Percentiles rank a stretch among this genome's conserved stretches.
Conservation (phyloP, 2,329 filamentous ascomycete species). For the Didymella arachidicola region DNA sequence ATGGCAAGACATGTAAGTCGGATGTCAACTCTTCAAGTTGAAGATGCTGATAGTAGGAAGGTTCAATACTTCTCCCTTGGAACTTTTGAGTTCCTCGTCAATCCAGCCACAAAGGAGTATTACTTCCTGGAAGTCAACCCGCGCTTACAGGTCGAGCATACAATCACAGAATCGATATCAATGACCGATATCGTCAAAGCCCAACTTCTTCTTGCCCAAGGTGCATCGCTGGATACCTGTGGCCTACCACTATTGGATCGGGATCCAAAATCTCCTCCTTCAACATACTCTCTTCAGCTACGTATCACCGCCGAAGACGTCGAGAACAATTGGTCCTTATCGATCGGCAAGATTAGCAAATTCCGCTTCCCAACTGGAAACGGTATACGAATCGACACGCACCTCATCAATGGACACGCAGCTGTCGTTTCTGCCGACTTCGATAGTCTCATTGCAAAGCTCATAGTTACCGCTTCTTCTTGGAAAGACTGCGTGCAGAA, state of each 20-base stretch:
- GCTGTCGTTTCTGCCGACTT: constrained; percentile 63
- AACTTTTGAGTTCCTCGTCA: constrained; percentile 71
- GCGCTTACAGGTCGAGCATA: constrained; percentile 68
- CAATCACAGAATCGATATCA: constrained; percentile 65
- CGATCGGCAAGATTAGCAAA: constrained; percentile 65
- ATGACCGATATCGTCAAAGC: constrained; percentile 62
- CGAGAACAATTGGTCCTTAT: constrained; percentile 62
- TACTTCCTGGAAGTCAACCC: constrained; percentile 70
- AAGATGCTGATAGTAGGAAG: constrained; percentile 30
- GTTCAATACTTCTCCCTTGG: constrained; percentile 66
- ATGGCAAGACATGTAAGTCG: constrained; percentile 58
- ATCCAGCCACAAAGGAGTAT: constrained; percentile 57
- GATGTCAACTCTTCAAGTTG: not conserved
- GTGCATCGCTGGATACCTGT: constrained; percentile 52
- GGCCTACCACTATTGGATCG: constrained; percentile 34
- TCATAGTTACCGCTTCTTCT: constrained; percentile 63
- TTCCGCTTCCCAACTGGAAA: constrained; percentile 65
- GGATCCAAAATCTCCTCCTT: constrained; percentile 50
- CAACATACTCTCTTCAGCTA: constrained; percentile 62
- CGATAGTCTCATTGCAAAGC: constrained; percentile 66
- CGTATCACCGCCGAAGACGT: constrained; percentile 66
- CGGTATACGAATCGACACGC: constrained; percentile 65
- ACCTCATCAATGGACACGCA: constrained; percentile 55
- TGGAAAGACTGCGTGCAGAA: constrained; percentile 64
- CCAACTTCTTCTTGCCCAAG: constrained; percentile 64